phyloP scores from a whole-genome alignment of 257 asterid species.

The Asclepias syriaca region DNA sequence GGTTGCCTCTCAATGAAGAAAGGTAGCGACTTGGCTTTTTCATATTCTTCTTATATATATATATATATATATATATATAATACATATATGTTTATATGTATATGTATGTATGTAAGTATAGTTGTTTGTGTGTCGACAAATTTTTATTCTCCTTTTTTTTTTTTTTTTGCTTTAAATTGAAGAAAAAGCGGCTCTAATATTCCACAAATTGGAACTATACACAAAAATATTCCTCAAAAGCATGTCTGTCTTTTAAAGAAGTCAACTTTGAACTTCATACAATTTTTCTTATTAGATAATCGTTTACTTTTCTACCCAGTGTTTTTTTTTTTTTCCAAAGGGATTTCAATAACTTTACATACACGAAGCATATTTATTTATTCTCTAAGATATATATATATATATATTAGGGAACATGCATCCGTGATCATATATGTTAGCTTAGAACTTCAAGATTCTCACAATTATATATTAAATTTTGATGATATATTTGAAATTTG shows the following conservation, averaged over 20 bases:
- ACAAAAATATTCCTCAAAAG: conserved; percentile 1
- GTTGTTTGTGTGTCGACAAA: conserved; percentile 3
- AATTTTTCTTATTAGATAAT: conserved; percentile 3
- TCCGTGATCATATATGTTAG: conserved; percentile 1
- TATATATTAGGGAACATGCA: neutral
- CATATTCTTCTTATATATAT: neutral
- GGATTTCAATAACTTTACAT: neutral
- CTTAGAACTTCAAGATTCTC: neutral
- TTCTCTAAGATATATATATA: neutral
- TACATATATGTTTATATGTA: too few species aligned
- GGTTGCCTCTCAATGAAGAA: conserved; percentile 32
- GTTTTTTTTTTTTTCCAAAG: neutral
- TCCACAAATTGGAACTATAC: conserved; percentile 1
- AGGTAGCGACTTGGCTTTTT: conserved; percentile 17
- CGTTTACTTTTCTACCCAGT: conserved; percentile 13
- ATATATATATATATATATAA: neutral
- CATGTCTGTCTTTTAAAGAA: conserved; percentile 6
- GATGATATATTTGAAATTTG: neutral
- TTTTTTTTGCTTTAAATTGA: conserved; percentile 20
- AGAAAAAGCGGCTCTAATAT: conserved; percentile 17
- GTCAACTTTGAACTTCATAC: conserved; percentile 29
- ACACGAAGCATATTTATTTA: neutral
- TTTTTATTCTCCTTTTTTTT: neutral
- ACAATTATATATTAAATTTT: neutral
- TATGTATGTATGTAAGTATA: neutral